These are phyloP conservation scores for Selenicereus undatus DNA, from an alignment of 148 eudicot genomes.

Conservation along the genomic window DNA sequence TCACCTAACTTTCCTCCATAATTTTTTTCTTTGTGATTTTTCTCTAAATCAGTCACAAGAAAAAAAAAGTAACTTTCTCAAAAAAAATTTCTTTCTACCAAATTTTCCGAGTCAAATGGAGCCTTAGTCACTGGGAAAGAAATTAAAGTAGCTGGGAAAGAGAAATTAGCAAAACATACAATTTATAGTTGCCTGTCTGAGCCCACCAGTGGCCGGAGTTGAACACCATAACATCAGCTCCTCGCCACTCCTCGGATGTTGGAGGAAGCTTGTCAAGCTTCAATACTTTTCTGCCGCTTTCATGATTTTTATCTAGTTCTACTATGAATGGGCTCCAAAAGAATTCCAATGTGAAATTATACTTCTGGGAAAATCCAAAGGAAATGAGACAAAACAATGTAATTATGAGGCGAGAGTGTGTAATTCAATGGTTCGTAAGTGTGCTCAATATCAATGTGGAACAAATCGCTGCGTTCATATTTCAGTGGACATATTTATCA, in stretches of 20 bases:
- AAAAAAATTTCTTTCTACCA: no score
- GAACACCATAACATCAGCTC: constrained; percentile 55
- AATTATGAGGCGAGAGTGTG: no score
- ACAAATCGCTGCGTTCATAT: not conserved
- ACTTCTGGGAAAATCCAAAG: constrained; percentile 31
- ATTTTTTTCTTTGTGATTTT: no score
- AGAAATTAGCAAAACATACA: constrained; percentile 12
- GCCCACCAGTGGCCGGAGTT: constrained; percentile 66
- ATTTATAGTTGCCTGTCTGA: constrained; percentile 20
- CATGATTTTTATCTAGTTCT: constrained; percentile 26
- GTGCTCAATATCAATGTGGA: no score
- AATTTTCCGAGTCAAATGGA: no score
- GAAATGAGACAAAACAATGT: no score
- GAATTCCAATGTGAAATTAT: constrained; percentile 48
- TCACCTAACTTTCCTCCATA: no score
- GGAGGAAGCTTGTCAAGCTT: constrained; percentile 33
- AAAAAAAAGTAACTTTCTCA: no score
- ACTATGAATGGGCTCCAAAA: constrained; percentile 54
- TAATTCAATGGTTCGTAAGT: no score
- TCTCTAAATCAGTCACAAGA: no score
- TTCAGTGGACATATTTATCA: no score
- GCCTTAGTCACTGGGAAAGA: no score
- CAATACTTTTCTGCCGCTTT: constrained; percentile 31
- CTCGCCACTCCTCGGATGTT: constrained; percentile 37
- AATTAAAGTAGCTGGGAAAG: not conserved